Evolutionary conservation across 139 green algal species (phyloP).

Genomic region (Ettlia oleoabundans): DNA sequence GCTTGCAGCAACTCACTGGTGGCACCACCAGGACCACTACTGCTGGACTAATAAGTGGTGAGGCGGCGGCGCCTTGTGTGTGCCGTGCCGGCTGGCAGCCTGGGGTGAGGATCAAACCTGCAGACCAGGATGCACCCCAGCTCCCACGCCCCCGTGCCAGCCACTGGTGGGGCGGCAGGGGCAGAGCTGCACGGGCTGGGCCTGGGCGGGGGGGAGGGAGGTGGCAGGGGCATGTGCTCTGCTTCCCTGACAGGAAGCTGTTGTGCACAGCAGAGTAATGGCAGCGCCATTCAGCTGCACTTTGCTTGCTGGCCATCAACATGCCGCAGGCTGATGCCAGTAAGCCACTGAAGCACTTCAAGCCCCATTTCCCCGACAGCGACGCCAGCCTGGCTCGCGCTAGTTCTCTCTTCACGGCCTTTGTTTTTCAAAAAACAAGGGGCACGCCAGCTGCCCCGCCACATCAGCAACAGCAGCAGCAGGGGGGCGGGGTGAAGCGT

Average conservation of each 20-base stretch:
- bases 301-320: no score
- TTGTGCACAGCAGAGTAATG: no score
- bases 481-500: neutral
- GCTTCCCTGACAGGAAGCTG: neutral
- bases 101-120: neutral
- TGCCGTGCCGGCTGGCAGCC: no score
- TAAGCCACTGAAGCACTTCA: conserved; percentile 79
- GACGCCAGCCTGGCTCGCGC: conserved; percentile 42
- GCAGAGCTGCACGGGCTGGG: no score
- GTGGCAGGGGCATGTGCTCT: neutral
- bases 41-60: neutral
- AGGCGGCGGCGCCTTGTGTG: neutral
- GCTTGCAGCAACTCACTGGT: no score
- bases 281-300: no score
- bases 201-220: no score
- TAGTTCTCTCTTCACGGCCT: conserved; percentile 45
- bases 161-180: no score
- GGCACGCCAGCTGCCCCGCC: neutral
- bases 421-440: conserved; percentile 53
- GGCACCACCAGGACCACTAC: no score
- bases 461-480: conserved; percentile 13
- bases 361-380: conserved; percentile 58
- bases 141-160: no score
- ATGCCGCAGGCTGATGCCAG: conserved; percentile 52
- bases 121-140: neutral